Base-by-base conservation (phyloP, 768 basidiomycete genomes). In the Kwoniella bestiolae region DNA sequence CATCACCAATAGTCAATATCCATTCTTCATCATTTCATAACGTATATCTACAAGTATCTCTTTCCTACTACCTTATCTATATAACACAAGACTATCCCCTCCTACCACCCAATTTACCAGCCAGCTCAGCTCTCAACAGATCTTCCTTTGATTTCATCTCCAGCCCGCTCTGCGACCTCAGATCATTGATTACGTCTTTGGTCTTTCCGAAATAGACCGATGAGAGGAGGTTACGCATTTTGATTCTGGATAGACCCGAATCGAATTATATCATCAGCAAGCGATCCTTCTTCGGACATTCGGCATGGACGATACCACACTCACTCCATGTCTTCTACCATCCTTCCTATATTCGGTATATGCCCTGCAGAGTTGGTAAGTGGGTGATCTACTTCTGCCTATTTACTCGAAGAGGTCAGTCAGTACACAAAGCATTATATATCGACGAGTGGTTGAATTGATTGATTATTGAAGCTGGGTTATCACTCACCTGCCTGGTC, bases 191-290 rank as follows among this genome's bases (percentile, higher is more conserved):
- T 60, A 99, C 88, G 79, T 99, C 94, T 68, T 91, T 89, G 53
- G 95, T 97, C 84, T 98, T 96, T 41, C 93, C 92, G 83, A 94
- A 94, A 82, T 94, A 95, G 14, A 95, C 91, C 84, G 94, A 92
- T 1, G 76, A 78, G 52, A 99, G 84, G 61, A 93, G 83, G 81
- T 96, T 96, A 41, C 96, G 87, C 92, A 98, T 94, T 84, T 98
- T 98, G 80, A 94, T 92, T 56, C 79, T 80, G n/a, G n/a, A n/a
- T n/a, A n/a, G n/a, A n/a, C n/a, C n/a, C n/a, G n/a, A n/a, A n/a
- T n/a, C n/a, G n/a, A n/a, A n/a, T n/a, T n/a, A n/a, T n/a, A n/a
- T n/a, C n/a, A n/a, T n/a, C n/a, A n/a, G n/a, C n/a, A n/a, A n/a
- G n/a, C n/a, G n/a, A n/a, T n/a, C n/a, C n/a, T n/a, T n/a, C n/a